Conservation (phyloP, 139 green algal species). For the Auxenochlorella pyrenoidosa region DNA sequence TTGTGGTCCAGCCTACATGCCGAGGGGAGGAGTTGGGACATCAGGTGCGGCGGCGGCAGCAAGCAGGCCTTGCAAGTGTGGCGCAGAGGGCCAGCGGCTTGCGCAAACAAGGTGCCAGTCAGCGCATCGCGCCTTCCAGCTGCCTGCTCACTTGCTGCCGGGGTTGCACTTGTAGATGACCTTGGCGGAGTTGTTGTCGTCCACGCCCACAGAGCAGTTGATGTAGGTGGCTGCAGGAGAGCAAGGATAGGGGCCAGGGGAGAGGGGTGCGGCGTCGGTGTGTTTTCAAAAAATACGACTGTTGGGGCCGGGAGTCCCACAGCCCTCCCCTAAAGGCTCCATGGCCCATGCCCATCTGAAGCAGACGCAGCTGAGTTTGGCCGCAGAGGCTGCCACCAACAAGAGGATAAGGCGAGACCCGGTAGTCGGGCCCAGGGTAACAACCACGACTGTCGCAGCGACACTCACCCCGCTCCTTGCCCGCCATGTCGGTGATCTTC, state of each 20-base stretch:
- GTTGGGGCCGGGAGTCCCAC: too few relatives aligned
- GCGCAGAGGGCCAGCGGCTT: too few relatives aligned
- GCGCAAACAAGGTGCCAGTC: too few relatives aligned
- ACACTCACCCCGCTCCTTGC: conserved; percentile 14
- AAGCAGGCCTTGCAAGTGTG: too few relatives aligned
- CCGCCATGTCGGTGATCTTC: conserved; percentile 32
- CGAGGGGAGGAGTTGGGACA: background rate
- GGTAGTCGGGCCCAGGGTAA: too few relatives aligned
- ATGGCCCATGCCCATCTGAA: too few relatives aligned
- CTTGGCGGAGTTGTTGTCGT: conserved; percentile 48
- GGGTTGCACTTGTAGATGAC: conserved; percentile 39
- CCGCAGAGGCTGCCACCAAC: too few relatives aligned
- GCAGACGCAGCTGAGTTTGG: too few relatives aligned
- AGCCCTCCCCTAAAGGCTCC: too few relatives aligned
- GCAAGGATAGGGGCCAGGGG: background rate
- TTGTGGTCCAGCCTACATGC: conserved; percentile 34
- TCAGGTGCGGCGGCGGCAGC: background rate
- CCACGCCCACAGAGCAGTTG: conserved; percentile 30
- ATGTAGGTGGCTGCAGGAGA: conserved; percentile 35
- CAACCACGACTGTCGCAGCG: background rate
- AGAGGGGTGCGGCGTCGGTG: background rate
- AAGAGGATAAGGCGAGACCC: too few relatives aligned
- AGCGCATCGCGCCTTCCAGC: too few relatives aligned
- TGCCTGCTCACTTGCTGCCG: background rate
- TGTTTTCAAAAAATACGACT: too few relatives aligned